Evolutionary conservation across 345 rosid genomes (phyloP), one percentile per base, ranked within the genome.

Genomic region (Tarenaya hassleriana): DNA sequence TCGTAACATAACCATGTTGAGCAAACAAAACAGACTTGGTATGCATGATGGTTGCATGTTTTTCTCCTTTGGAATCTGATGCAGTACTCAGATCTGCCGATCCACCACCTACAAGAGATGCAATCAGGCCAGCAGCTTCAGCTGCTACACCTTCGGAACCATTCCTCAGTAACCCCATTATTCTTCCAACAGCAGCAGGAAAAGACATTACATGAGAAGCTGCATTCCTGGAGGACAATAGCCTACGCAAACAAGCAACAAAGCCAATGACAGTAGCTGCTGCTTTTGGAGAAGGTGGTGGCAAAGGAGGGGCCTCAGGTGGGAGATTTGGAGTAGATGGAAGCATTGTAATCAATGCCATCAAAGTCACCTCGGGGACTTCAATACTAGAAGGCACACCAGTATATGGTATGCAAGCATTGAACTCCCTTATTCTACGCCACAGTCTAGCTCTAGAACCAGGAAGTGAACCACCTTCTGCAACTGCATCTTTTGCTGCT

Each of bases 361-460:
- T 92, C 62, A 92, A 69, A 46, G 94, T 81, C 52, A 88, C 98
- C 79, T 92, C 98, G 16, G 97, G 95, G 20, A 92, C 95, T 67
- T 92, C 98, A 70, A 74, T 70, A 60, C 52, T 81, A 49, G 78
- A 58, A 20, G 95, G 95, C 63, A 92, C 88, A 66, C 98, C 98
- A 50, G 77, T 69, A 73, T 75, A 92, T 9, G 95, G 84, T 52
- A 88, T 57, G 61, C 88, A 88, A 10, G 98, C 98, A 78, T 92
- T 92, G 79, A 92, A 92, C 74, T 92, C 97, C 73, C 95, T 84
- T 67, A 92, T 85, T 70, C 98, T 83, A 44, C 98, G 97, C 98
- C 98, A 92, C 52, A 92, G 56, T 64, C 73, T 88, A 66, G 98
- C 98, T 73, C 95, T 81, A 51, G 88, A 83, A 61, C 98, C 98